Conservation (phyloP, 78 protist genomes). For the Anaeramoeba flamelloides region DNA sequence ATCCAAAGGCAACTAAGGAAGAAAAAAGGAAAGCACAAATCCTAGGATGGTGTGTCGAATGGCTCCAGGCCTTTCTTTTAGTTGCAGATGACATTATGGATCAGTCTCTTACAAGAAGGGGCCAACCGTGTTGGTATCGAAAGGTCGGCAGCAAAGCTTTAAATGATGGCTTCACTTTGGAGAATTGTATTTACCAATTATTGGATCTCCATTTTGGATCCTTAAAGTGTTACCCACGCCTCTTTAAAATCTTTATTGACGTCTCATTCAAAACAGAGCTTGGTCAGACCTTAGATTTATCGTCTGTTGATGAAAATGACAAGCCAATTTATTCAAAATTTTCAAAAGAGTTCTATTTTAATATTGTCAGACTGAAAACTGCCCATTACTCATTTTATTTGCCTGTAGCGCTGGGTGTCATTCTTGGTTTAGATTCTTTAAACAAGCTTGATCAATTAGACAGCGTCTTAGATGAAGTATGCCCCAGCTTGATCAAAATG, state of each 20-base stretch:
- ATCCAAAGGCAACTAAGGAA: neutral
- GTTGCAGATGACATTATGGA: constrained; percentile 97
- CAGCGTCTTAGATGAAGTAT: neutral
- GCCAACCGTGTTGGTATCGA: constrained; percentile 62
- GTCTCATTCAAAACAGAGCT: constrained; percentile 63
- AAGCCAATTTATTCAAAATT: neutral
- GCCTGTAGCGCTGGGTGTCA: constrained; percentile 73
- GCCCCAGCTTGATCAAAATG: neutral
- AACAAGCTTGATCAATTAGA: neutral
- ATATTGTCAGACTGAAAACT: constrained; percentile 81
- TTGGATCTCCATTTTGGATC: neutral
- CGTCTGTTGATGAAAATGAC: constrained; percentile 22
- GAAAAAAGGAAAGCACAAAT: neutral
- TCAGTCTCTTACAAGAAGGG: constrained; percentile 62
- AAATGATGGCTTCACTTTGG: constrained; percentile 56
- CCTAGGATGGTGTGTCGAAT: constrained; percentile 14
- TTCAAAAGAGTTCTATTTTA: constrained; percentile 23
- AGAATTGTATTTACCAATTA: neutral
- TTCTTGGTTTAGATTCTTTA: constrained; percentile 26
- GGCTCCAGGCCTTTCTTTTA: constrained; percentile 72
- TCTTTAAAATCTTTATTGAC: neutral
- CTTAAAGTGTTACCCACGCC: neutral
- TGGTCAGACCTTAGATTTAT: constrained; percentile 81
- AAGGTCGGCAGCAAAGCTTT: constrained; percentile 63
- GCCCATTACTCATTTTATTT: constrained; percentile 88